Evolutionary conservation across 805 yeast species (phyloP).

Genomic region (Candida vaughaniae): DNA sequence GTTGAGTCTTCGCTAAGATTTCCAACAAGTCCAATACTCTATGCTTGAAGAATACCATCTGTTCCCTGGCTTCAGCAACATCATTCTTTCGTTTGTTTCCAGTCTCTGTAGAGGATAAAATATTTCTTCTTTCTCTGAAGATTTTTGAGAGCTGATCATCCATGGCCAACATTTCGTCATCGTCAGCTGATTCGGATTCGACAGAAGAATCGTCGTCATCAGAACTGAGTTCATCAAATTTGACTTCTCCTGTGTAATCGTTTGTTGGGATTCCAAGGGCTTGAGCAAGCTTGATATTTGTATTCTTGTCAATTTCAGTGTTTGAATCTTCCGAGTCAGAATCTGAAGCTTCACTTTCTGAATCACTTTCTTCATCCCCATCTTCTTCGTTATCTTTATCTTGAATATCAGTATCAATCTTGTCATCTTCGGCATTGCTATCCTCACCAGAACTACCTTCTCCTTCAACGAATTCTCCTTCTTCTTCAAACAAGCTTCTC

Average conservation of each 20-base stretch:
- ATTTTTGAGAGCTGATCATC: slow-evolving; percentile 82
- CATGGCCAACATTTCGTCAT: slow-evolving; percentile 93
- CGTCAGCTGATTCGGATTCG: slow-evolving; percentile 79
- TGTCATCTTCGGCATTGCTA: slow-evolving; percentile 31
- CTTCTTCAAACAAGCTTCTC: slow-evolving; percentile 67
- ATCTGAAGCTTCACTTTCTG: slow-evolving; percentile 16
- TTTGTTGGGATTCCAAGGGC: slow-evolving; percentile 63
- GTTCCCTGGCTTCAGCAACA: slow-evolving; percentile 75
- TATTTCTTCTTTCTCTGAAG: slow-evolving; percentile 78
- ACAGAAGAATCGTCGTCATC: slow-evolving; percentile 52
- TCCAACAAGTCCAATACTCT: slow-evolving; percentile 78
- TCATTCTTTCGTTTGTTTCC: slow-evolving; percentile 73
- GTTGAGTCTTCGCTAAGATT: slow-evolving; percentile 49
- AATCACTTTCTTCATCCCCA: slow-evolving; percentile 17
- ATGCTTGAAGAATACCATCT: slow-evolving; percentile 74
- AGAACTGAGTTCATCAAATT: slow-evolving; percentile 37
- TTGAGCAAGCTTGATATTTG: slow-evolving; percentile 65
- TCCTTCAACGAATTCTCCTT: slow-evolving; percentile 25
- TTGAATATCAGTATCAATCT: slow-evolving; percentile 23
- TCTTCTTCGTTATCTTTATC: slow-evolving; percentile 23
- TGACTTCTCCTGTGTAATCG: slow-evolving; percentile 42
- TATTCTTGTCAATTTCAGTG: slow-evolving; percentile 35
- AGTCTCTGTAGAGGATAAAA: slow-evolving; percentile 46
- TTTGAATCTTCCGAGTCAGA: slow-evolving; percentile 15
- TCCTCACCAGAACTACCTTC: slow-evolving; percentile 27